phyloP scores from a whole-genome alignment of 2,329 filamentous ascomycete genomes.

The Phaeosphaeria sp. region DNA sequence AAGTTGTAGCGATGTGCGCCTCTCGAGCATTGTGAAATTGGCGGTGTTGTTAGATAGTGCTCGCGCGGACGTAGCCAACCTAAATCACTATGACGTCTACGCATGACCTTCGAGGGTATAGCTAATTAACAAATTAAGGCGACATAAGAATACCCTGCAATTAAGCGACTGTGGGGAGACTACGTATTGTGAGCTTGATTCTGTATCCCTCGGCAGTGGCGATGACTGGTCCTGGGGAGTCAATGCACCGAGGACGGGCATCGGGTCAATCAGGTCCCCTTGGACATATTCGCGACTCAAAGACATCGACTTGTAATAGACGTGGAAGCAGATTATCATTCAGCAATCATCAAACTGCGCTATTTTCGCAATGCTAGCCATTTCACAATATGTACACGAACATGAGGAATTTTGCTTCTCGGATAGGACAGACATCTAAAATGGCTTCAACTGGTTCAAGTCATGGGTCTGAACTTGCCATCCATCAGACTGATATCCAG shows the following conservation, averaged over 20 bases:
- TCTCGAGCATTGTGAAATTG: background rate
- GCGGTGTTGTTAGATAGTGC: background rate
- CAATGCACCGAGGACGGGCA: background rate
- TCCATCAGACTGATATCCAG: constrained; percentile 12
- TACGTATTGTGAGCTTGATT: background rate
- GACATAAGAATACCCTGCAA: no score
- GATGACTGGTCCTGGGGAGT: background rate
- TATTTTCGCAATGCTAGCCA: background rate
- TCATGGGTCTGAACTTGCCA: constrained; percentile 12
- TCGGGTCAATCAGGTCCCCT: background rate
- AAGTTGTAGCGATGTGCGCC: background rate
- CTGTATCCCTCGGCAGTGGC: background rate
- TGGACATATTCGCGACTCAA: background rate
- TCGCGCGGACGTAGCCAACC: background rate
- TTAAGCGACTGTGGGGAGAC: background rate
- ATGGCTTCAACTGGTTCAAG: constrained; percentile 13
- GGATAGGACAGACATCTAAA: background rate
- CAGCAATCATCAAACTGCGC: no score
- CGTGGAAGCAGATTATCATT: background rate
- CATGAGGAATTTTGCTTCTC: no score
- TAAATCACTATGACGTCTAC: background rate
- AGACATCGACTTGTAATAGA: background rate
- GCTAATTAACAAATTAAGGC: no score
- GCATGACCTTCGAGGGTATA: no score
- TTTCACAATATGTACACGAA: background rate